These are phyloP conservation scores for Erythrobasidium yunnanense DNA, from an alignment of 768 basidiomycete genomes.

Conservation along the genomic window DNA sequence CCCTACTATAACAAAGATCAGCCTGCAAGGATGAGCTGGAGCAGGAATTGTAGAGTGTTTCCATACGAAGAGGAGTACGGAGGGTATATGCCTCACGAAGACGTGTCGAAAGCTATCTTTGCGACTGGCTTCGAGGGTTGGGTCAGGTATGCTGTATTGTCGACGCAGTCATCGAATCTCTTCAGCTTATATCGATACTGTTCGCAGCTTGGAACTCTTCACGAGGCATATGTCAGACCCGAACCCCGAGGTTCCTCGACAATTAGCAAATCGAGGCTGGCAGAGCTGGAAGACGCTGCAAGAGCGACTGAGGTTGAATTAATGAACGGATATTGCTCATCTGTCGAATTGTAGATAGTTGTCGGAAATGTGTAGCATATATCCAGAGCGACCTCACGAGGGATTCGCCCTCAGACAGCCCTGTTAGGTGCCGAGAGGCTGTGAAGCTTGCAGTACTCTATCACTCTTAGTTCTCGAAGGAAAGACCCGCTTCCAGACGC, in stretches of 20 bases:
- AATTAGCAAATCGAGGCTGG: slow-evolving; percentile 20
- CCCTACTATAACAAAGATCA: slow-evolving; percentile 24
- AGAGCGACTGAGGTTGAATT: not conserved
- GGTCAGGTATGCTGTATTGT: slow-evolving; percentile 20
- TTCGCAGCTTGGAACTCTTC: slow-evolving; percentile 28
- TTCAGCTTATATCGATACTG: not conserved
- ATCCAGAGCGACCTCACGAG: too few species aligned
- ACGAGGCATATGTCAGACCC: slow-evolving; percentile 18
- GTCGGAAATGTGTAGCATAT: too few species aligned
- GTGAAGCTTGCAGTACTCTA: too few species aligned
- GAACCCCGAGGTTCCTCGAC: not conserved
- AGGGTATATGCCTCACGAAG: slow-evolving; percentile 25
- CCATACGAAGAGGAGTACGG: slow-evolving; percentile 19
- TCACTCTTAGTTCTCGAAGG: slow-evolving; percentile 22
- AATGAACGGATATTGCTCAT: too few species aligned
- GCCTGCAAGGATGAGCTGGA: slow-evolving; percentile 29
- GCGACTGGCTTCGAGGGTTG: slow-evolving; percentile 26
- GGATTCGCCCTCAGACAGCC: too few species aligned
- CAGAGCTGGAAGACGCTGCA: slow-evolving; percentile 19
- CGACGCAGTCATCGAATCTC: too few species aligned
- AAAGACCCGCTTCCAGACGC: slow-evolving; percentile 4
- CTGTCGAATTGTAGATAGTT: too few species aligned
- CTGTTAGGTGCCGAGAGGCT: too few species aligned
- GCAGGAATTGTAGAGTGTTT: slow-evolving; percentile 24
- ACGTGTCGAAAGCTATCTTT: slow-evolving; percentile 22